A percentile compares a stretch with the other conserved stretches of the same genome.
These are phyloP conservation scores for Clarireedia homoeocarpa DNA, from an alignment of 2,329 filamentous ascomycete species.

Conservation along the genomic window DNA sequence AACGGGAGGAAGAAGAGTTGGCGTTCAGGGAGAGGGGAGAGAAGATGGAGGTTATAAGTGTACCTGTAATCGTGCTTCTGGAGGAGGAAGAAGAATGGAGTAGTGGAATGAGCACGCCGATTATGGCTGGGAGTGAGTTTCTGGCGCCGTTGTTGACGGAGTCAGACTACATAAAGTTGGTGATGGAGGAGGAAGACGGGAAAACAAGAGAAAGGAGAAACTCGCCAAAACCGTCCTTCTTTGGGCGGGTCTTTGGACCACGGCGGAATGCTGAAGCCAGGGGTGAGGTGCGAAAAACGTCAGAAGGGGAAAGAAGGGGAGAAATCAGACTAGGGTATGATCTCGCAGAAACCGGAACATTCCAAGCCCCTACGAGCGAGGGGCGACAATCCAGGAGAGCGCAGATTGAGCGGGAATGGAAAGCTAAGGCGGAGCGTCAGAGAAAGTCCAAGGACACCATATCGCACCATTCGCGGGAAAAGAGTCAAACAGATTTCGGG, in stretches of 20 bases:
- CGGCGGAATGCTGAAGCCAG: too few species aligned
- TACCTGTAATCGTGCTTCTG: too few species aligned
- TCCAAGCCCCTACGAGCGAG: background rate
- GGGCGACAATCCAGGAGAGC: background rate
- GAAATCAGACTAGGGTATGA: background rate
- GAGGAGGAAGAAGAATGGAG: too few species aligned
- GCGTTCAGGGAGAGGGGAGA: too few species aligned
- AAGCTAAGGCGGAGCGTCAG: background rate
- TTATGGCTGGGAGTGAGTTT: conserved; percentile 12
- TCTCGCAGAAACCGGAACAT: background rate
- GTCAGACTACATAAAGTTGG: background rate
- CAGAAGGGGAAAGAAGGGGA: background rate
- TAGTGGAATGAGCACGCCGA: background rate
- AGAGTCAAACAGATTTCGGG: background rate
- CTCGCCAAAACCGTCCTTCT: too few species aligned
- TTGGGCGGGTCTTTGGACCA: too few species aligned
- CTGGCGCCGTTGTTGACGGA: background rate
- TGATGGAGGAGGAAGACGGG: background rate
- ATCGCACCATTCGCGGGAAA: background rate
- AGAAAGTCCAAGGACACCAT: background rate
- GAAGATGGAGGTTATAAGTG: too few species aligned
- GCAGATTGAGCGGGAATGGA: background rate
- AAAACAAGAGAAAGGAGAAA: too few species aligned
- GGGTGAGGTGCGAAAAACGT: too few species aligned
- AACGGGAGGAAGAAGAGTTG: too few species aligned